phyloP scores from a whole-genome alignment of 495 filamentous ascomycete genomes.

The Penicillium herquei region DNA sequence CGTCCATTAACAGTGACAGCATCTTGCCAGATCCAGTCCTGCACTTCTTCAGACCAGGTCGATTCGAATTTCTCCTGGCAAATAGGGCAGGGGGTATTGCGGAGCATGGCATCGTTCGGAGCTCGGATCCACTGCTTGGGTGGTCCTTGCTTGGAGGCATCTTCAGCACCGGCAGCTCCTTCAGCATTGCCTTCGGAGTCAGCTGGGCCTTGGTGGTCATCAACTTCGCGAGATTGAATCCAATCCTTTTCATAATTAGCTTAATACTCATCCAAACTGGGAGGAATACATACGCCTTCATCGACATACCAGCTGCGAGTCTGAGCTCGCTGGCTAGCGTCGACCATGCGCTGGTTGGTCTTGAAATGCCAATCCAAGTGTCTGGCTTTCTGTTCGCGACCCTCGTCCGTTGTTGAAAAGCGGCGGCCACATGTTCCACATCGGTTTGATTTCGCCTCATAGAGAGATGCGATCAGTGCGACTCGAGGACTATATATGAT shows the following conservation, averaged over 20 bases:
- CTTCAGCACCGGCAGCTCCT: constrained; percentile 31
- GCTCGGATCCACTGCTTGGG: constrained; percentile 76
- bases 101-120: constrained; percentile 69
- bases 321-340: constrained; percentile 76
- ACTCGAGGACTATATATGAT: constrained; percentile 64
- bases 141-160: constrained; percentile 52
- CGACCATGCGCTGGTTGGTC: constrained; percentile 83
- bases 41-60: constrained; percentile 82
- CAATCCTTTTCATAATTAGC: constrained; percentile 60
- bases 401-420: constrained; percentile 73
- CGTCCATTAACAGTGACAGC: constrained; percentile 72
- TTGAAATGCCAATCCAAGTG: constrained; percentile 98
- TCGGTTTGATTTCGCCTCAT: constrained; percentile 75
- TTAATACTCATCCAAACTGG: not conserved
- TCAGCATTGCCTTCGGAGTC: constrained; percentile 40
- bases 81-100: constrained; percentile 78
- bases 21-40: constrained; percentile 98
- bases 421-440: constrained; percentile 90
- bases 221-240: constrained; percentile 76
- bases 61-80: constrained; percentile 94
- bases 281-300: constrained; percentile 65
- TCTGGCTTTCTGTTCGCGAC: constrained; percentile 78
- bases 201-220: constrained; percentile 56
- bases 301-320: constrained; percentile 92
- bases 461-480: constrained; percentile 67